These are phyloP conservation scores for Tuber magnatum DNA, from an alignment of 495 filamentous ascomycete genomes.

Conservation along the genomic window DNA sequence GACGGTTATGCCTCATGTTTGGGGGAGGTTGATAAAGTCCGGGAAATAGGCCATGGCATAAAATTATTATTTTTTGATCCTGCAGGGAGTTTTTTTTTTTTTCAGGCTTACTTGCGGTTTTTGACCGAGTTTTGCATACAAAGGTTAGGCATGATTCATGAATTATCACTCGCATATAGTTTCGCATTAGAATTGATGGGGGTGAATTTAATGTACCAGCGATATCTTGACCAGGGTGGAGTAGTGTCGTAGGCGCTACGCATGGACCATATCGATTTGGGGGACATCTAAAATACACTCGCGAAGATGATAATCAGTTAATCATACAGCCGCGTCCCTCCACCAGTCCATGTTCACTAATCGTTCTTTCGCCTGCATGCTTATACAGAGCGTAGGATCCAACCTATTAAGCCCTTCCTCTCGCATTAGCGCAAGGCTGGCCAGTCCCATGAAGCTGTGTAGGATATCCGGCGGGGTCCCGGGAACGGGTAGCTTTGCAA, in stretches of 20 bases:
- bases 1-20: constrained; percentile 19
- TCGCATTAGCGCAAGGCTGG: constrained; percentile 61
- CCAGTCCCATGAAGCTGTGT: constrained; percentile 82
- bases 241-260: background rate
- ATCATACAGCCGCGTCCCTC: constrained; percentile 16
- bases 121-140: background rate
- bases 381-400: constrained; percentile 66
- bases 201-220: background rate
- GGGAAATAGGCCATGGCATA: background rate
- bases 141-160: background rate
- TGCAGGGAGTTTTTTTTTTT: background rate
- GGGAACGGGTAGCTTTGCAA: constrained; percentile 64
- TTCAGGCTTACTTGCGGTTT: background rate
- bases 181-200: background rate
- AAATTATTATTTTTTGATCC: too few species aligned
- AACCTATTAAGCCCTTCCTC: constrained; percentile 55
- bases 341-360: constrained; percentile 42
- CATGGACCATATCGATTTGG: background rate
- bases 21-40: constrained; percentile 33
- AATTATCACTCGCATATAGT: background rate
- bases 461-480: constrained; percentile 75
- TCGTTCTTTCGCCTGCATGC: constrained; percentile 46
- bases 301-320: background rate
- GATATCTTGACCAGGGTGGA: background rate
- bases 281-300: constrained; percentile 3